These are phyloP conservation scores for Phaeosphaeria sp. DNA, from an alignment of 2,329 filamentous ascomycete genomes.

Conservation along the genomic window DNA sequence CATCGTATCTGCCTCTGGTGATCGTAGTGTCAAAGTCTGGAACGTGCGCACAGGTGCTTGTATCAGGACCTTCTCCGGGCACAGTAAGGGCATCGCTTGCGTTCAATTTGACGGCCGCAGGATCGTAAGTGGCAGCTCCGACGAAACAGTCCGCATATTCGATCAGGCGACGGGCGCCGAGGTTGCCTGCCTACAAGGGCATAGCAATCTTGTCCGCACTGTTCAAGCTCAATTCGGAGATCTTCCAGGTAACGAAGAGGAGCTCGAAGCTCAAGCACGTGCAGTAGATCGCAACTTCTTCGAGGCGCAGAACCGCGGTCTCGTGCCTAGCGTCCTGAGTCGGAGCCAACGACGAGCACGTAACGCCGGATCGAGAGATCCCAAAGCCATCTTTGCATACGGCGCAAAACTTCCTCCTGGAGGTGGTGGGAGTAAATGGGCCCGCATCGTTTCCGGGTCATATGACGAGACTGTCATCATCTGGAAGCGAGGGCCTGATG, in stretches of 20 bases:
- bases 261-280: conserved; percentile 75
- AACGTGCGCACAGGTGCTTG: conserved; percentile 81
- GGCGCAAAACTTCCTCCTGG: conserved; percentile 90
- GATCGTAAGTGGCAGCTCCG: conserved; percentile 94
- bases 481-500: conserved; percentile 86
- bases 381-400: conserved; percentile 77
- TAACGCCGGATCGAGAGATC: conserved; percentile 76
- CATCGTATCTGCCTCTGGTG: conserved; percentile 93
- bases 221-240: conserved; percentile 96
- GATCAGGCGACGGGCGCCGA: conserved; percentile 85
- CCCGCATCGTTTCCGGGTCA: conserved; percentile 94
- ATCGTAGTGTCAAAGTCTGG: conserved; percentile 94
- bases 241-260: conserved; percentile 76
- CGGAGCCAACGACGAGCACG: conserved; percentile 46
- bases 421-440: conserved; percentile 86
- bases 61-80: conserved; percentile 79
- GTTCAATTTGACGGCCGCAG: conserved; percentile 94
- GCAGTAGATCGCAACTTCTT: conserved; percentile 77
- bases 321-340: conserved; percentile 41
- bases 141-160: conserved; percentile 95
- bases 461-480: conserved; percentile 97
- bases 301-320: conserved; percentile 58
- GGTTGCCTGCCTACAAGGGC: conserved; percentile 83
- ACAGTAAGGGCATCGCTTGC: conserved; percentile 95
- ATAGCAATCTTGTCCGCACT: conserved; percentile 85